Conservation (phyloP, 129 eudicot genomes). For the Ambrosia artemisiifolia region DNA sequence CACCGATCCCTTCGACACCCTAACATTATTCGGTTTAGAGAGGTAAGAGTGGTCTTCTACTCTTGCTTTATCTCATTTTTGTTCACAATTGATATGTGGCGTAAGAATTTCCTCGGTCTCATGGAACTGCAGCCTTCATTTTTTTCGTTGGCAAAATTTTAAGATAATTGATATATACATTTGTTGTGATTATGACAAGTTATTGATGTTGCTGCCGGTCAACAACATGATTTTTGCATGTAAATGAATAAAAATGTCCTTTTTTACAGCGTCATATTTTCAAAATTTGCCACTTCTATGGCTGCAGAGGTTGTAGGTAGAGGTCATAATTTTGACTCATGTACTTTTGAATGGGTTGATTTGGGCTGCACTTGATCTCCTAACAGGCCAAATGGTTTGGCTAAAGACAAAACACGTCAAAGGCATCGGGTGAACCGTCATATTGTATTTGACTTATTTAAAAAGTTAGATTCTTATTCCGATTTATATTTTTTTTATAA, state of each 20-base stretch:
- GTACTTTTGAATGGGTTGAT: neutral
- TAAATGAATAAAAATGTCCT: neutral
- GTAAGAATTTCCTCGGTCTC: neutral
- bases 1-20: conserved; percentile 90
- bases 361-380: neutral
- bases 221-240: neutral
- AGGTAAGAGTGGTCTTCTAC: conserved; percentile 50
- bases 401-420: neutral
- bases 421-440: neutral
- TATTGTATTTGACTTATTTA: neutral
- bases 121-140: conserved; percentile 3
- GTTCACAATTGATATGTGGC: neutral
- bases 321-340: neutral
- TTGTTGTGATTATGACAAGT: neutral
- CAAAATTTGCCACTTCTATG: neutral
- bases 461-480: neutral
- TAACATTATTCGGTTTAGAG: conserved; percentile 83
- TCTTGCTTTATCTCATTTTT: neutral
- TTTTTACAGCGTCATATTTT: neutral
- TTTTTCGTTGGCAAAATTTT: neutral
- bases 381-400: neutral
- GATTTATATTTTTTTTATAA: neutral
- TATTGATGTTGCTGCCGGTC: neutral
- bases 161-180: conserved; percentile 3
- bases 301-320: neutral